Base-by-base conservation (phyloP, 345 rosid genomes). In the Acer negundo region DNA sequence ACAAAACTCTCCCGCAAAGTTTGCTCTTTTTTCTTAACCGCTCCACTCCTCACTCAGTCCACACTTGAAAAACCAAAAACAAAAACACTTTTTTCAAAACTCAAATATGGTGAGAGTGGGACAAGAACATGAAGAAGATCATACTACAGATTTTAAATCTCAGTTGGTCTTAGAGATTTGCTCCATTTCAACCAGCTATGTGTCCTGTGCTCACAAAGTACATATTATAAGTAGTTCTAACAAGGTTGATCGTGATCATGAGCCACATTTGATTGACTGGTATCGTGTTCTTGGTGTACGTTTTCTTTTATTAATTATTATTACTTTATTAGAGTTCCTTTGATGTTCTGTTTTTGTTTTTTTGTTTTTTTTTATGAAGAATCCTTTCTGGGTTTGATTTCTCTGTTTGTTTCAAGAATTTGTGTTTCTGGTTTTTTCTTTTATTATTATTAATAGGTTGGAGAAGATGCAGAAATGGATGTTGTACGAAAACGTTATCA, bases 251-350 rank as follows among this genome's bases (percentile, higher is more conserved):
- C 49, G 3, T 9, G 73, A n/a, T 20, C 23, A 56, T 6, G 72
- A 65, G 26, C 70, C 86, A 42, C 87, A 77, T 87, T 94, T 94
- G 83, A 83, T 88, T 85, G 97, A 94, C 86, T 94, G 97, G 98
- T 94, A 94, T 84, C 94, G 82, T 75, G 77, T 94, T 79, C 93
- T 94, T 44, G 90, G 92, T 47, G 98, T 94, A 89, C 3, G 98
- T 89, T 79, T 38, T 42, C 10, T 42, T 42, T 42, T 42, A 9
- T 9, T 42, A 7, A 42, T 42, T 7, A 42, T n/a, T n/a, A n/a
- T n/a, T n/a, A n/a, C n/a, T n/a, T 40, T 40, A 40, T 42, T 35
- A 0, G 38, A 42, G 9, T 1, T 69, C 10, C 55, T 38, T 23
- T 10, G 44, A 22, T 35, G 9, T 10, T 70, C 49, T 58, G n/a